Conservation (phyloP, 495 filamentous ascomycete genomes). For the Aspergillus wentii region DNA sequence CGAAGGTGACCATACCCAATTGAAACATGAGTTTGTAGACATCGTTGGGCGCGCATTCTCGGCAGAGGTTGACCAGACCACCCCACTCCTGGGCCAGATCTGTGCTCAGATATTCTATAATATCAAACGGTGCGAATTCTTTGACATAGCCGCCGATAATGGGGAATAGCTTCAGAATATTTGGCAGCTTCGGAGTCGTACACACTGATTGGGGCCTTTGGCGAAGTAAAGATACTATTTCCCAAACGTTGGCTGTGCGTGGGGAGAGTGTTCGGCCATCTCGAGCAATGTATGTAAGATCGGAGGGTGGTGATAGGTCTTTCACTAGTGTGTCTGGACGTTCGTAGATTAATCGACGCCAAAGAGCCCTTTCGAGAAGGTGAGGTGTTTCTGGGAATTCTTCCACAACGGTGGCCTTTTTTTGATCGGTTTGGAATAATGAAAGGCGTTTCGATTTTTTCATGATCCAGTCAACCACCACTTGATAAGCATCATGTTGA, state of each 20-base stretch:
- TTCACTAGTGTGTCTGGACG: constrained; percentile 9
- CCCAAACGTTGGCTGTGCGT: constrained; percentile 15
- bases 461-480: constrained; percentile 36
- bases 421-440: constrained; percentile 15
- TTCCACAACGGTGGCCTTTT: not conserved
- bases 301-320: not conserved
- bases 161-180: constrained; percentile 26
- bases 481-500: constrained; percentile 48
- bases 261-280: constrained; percentile 2
- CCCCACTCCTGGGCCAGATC: constrained; percentile 41
- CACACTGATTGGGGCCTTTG: constrained; percentile 16
- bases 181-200: constrained; percentile 18
- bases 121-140: constrained; percentile 6
- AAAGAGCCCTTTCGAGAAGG: constrained; percentile 29
- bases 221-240: constrained; percentile 22
- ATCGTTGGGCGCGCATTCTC: constrained; percentile 9
- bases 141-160: constrained; percentile 28
- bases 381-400: constrained; percentile 4
- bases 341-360: constrained; percentile 36
- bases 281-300: constrained; percentile 9
- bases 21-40: constrained; percentile 37
- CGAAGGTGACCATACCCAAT: constrained; percentile 34
- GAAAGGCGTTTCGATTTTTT: constrained; percentile 28
- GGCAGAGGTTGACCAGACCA: constrained; percentile 28
- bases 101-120: constrained; percentile 25